Evolutionary conservation across 225 moss, liverwort and hornwort species (phyloP), one percentile per base, ranked within the genome.

Genomic region (Marchantia polymorpha): DNA sequence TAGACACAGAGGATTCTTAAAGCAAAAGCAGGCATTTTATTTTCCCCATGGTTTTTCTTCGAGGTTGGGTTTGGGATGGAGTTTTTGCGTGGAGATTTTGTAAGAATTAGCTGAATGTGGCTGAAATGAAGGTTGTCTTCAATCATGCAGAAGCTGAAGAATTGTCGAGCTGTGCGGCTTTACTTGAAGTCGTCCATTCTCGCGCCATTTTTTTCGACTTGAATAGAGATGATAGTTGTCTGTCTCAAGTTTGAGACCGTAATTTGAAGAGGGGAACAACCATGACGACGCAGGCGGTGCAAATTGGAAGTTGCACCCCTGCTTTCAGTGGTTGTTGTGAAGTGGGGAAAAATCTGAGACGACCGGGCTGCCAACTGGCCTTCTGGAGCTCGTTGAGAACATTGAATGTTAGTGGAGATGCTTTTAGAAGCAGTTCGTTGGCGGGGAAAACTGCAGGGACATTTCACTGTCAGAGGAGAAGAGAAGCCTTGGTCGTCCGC

Each of bases 331-430:
- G 47, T 69, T 52, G 68, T 29, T 10, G 77, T 77, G 64, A 77
- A 25, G 14, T 77, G 12, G 65, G 64, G 14, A 53, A 66, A n/a
- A 53, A 69, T 64, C 46, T 16, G 8, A 53, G n/a, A 52, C n/a
- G 52, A 8, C 16, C 67, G 8, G 72, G 69, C 58, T 72, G 31
- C 50, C 12, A 52, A 31, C 52, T 70, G 31, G 27, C 26, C 5
- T 76, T 64, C 7, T 81, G 71, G 76, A 80, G 46, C 64, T 77
- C 84, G 49, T 70, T 30, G n/a, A 56, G 70, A 59, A 60, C 75
- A 29, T 11, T 81, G 47, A 47, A 64, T 39, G 15, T 7, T n/a
- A 52, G 68, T 67, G 71, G 84, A 72, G 27, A 46, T 30, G 58
- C 59, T 15, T 47, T 20, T 10, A 46, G 47, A 58, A 47, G 20